phyloP scores from a whole-genome alignment of 2,329 filamentous ascomycete genomes.

The Metarhizium rileyi region DNA sequence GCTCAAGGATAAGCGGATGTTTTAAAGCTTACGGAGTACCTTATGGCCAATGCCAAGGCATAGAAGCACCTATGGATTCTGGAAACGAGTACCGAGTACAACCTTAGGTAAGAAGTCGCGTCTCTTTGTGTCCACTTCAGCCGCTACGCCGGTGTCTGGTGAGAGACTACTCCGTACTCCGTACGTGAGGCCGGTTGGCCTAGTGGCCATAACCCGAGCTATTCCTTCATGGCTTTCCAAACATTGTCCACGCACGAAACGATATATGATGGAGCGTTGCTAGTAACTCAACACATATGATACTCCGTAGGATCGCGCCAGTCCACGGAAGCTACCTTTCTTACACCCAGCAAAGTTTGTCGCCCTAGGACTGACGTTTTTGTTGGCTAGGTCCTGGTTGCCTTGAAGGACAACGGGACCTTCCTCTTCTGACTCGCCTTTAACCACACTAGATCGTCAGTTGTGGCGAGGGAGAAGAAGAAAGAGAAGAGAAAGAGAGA shows the following conservation, averaged over 20 bases:
- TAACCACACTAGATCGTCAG: not conserved
- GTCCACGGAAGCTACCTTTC: too few relatives aligned
- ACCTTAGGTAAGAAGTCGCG: not conserved
- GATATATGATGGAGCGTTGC: too few relatives aligned
- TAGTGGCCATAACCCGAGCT: too few relatives aligned
- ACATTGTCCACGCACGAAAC: too few relatives aligned
- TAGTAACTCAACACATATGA: too few relatives aligned
- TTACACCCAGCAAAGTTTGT: too few relatives aligned
- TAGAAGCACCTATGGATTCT: constrained; percentile 7
- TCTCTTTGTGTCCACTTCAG: constrained; percentile 5
- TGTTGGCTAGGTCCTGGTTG: not conserved
- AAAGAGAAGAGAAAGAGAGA: too few relatives aligned
- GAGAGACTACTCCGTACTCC: too few relatives aligned
- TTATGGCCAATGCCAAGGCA: not conserved
- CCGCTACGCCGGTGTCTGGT: constrained; percentile 10
- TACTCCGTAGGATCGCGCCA: too few relatives aligned
- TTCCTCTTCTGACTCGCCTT: not conserved
- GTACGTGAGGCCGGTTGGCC: not conserved
- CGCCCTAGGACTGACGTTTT: too few relatives aligned
- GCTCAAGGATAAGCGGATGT: not conserved
- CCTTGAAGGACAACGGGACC: not conserved
- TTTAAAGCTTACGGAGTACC: not conserved
- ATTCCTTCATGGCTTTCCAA: too few relatives aligned
- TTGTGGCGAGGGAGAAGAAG: not conserved
- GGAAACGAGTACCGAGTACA: constrained; percentile 3